phyloP scores from a whole-genome alignment of 768 basidiomycete genomes.

The Termitomyces sp. region DNA sequence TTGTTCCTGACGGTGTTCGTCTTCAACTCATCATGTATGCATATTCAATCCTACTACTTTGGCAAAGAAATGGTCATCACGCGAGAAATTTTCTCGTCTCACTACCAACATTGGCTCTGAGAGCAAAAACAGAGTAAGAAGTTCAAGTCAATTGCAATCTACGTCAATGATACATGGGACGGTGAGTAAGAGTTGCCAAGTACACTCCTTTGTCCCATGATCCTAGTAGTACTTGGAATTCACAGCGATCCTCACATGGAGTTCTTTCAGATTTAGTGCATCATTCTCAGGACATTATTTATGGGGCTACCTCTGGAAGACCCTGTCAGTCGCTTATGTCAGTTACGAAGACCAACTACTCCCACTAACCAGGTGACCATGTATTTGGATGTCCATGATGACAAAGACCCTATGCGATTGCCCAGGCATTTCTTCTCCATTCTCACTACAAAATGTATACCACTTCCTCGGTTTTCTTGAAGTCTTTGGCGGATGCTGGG shows the following conservation, averaged over 20 bases:
- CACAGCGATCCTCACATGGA: not conserved
- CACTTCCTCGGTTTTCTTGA: conserved; percentile 56
- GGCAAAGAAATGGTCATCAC: no score
- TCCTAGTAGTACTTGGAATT: not conserved
- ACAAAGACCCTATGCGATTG: not conserved
- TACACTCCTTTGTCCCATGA: not conserved
- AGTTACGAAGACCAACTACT: not conserved
- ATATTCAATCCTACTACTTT: no score
- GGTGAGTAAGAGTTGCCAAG: not conserved
- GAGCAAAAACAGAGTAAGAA: not conserved
- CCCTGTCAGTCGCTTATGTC: not conserved
- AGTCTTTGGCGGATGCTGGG: conserved; percentile 47
- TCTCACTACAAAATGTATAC: conserved; percentile 37
- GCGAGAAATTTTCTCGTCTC: no score
- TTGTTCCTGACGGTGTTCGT: no score
- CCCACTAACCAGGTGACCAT: conserved; percentile 2
- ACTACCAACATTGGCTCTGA: not conserved
- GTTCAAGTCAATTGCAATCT: not conserved
- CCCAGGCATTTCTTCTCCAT: not conserved
- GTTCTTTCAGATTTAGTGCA: not conserved
- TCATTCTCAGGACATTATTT: not conserved
- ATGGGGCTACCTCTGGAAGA: not conserved
- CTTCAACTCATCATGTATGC: no score
- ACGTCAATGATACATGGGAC: not conserved
- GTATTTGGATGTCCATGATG: not conserved